phyloP scores from a whole-genome alignment of 345 rosid species.

The Eucalyptus leucophloia region DNA sequence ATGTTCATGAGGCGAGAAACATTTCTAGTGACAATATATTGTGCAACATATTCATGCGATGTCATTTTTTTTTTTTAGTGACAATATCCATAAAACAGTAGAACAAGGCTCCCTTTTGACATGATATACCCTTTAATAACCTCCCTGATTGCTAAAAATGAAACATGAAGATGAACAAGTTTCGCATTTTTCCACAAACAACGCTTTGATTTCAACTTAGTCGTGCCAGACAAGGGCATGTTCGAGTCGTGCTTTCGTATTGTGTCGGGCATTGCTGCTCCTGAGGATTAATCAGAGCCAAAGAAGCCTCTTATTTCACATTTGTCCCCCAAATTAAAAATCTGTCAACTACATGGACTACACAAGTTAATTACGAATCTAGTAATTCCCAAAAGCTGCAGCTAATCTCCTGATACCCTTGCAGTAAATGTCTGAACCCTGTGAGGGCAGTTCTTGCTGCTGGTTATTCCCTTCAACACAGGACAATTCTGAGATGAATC shows the following conservation, averaged over 20 bases:
- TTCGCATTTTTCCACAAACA: not conserved
- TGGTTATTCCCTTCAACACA: not conserved
- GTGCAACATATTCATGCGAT: not conserved
- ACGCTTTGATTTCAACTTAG: not conserved
- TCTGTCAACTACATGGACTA: not conserved
- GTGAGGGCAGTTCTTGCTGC: not conserved
- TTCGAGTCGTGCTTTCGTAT: not conserved
- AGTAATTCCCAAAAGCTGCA: not conserved
- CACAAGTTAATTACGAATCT: not conserved
- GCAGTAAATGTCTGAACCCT: not conserved
- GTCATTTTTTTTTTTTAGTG: not conserved
- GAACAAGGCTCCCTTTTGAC: not conserved
- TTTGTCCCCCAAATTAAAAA: not conserved
- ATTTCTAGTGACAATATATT: not conserved
- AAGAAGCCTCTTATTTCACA: not conserved
- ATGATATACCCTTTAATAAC: not conserved
- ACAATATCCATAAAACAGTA: not conserved
- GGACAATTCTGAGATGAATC: not conserved
- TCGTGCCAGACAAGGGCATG: accelerated
- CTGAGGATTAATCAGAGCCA: not conserved
- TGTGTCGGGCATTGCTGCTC: not conserved
- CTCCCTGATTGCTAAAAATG: not conserved
- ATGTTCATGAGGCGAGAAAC: not conserved
- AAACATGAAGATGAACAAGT: not conserved
- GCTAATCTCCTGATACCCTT: constrained; percentile 1